Evolutionary conservation across 129 eudicot species (phyloP), one percentile per base, ranked within the genome.

Genomic region (Centrapalus pauciflorus): DNA sequence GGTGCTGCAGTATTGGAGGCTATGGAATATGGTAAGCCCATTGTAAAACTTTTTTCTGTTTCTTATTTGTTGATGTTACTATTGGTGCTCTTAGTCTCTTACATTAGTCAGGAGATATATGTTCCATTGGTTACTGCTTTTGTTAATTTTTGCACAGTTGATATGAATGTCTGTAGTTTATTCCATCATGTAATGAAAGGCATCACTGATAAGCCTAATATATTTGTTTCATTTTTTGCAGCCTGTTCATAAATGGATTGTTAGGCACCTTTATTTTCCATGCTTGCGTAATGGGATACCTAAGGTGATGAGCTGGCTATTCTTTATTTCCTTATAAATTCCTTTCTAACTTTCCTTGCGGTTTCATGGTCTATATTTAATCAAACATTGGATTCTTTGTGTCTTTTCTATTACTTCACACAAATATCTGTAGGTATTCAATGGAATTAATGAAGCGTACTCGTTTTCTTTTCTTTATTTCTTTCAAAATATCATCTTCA

Each of bases 171-270:
- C 21, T 13, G 55, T 9, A 14, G 58, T 30, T 41, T 32, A 17
- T 10, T 17, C 48, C 29, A 49, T 23, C 61, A 21, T 69, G 26
- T 52, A 12, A 2, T 48, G 3, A 7, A 32, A 9, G 48, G 49
- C 40, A 37, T 67, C 48, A 14, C 57, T 61, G 8, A 21, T 70
- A 11, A 5, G 3, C 21, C 54, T 76, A 67, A 75, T 61, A 61
- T 37, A 4, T 40, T 7, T 57, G 26, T 56, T 59, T 25, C 5
- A 46, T 66, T 59, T 24, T 27, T 51, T 81, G 80, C 78, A 93
- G 98, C 98, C 98, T 46, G 98, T 93, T 67, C 98, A 93, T 78
- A 93, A 86, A 82, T 93, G 98, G 98, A 88, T 93, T 83, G 92
- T 93, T 25, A 82, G 98, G 2, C 98, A 93, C 72, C 78, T 93